Evolutionary conservation across 1,284 basidiomycete species (phyloP).

Genomic region (Somion occarium): DNA sequence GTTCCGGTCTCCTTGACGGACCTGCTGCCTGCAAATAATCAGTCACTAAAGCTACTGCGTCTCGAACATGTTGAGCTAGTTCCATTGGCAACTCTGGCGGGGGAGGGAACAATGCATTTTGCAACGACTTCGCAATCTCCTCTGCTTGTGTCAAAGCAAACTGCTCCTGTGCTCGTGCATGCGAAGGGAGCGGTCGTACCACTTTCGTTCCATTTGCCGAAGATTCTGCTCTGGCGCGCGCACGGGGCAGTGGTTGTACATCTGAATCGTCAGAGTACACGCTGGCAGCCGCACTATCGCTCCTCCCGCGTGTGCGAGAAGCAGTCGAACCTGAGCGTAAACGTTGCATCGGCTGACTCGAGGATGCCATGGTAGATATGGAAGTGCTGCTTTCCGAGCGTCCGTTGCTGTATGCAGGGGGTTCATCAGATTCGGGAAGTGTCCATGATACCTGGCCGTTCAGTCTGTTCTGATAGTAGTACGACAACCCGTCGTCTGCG

Average conservation of each 20-base stretch:
- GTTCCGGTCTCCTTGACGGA: slow-evolving; percentile 38
- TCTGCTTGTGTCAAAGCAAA: slow-evolving; percentile 56
- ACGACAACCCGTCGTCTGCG: slow-evolving; percentile 81
- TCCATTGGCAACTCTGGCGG: slow-evolving; percentile 55
- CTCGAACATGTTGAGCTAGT: slow-evolving; percentile 51
- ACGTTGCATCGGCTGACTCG: slow-evolving; percentile 23
- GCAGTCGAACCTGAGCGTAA: slow-evolving; percentile 36
- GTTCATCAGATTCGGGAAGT: slow-evolving; percentile 34
- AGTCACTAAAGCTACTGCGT: slow-evolving; percentile 61
- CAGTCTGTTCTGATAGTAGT: slow-evolving; percentile 74
- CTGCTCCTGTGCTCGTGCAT: slow-evolving; percentile 12
- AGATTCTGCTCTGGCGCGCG: slow-evolving; percentile 18
- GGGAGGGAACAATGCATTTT: slow-evolving; percentile 54
- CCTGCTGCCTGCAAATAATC: slow-evolving; percentile 48
- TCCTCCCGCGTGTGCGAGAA: slow-evolving; percentile 27
- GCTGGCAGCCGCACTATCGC: slow-evolving; percentile 41
- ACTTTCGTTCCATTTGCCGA: slow-evolving; percentile 16
- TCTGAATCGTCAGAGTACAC: slow-evolving; percentile 77
- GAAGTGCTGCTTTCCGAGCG: slow-evolving; percentile 10
- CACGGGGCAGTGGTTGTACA: slow-evolving; percentile 52
- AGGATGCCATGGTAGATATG: slow-evolving; percentile 15
- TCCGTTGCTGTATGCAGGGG: slow-evolving; percentile 14
- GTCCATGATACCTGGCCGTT: slow-evolving; percentile 71
- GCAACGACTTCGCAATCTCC: slow-evolving; percentile 59
- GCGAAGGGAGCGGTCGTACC: slow-evolving; percentile 9